A percentile compares a stretch with the other conserved stretches of the same genome.
Conservation (phyloP, 352 stramenopile species). For the Phytophthora macrochlamydospora region DNA sequence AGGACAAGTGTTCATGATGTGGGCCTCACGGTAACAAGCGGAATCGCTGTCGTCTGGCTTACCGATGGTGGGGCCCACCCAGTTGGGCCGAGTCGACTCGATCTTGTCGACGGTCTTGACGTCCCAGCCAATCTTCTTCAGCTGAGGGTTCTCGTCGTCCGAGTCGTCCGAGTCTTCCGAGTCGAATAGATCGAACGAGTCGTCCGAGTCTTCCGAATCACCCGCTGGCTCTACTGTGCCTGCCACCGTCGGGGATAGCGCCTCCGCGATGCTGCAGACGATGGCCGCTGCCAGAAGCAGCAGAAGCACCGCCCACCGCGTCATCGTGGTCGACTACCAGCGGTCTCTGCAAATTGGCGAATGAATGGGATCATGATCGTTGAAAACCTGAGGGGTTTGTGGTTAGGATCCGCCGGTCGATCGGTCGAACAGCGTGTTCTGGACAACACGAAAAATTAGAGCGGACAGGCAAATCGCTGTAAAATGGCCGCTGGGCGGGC, state of each 20-base stretch:
- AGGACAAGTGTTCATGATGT: constrained; percentile 2
- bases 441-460: background rate
- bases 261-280: background rate
- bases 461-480: too few relatives aligned
- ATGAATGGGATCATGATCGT: background rate
- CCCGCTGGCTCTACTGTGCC: background rate
- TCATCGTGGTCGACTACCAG: background rate
- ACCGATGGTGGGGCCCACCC: background rate
- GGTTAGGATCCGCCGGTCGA: background rate
- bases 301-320: background rate
- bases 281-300: background rate
- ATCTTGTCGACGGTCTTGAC: background rate
- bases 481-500: background rate
- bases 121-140: background rate
- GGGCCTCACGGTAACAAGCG: background rate
- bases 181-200: background rate
- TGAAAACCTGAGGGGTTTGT: background rate
- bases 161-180: background rate
- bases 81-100: background rate
- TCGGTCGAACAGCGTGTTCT: background rate
- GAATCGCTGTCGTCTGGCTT: background rate
- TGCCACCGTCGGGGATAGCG: background rate
- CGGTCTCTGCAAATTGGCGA: background rate
- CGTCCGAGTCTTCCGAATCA: background rate
- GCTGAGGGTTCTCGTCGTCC: background rate